A percentile compares a stretch with the other conserved stretches of the same genome.
Conservation (phyloP, 2,329 filamentous ascomycete species). For the Cucurbitaria berberidis region DNA sequence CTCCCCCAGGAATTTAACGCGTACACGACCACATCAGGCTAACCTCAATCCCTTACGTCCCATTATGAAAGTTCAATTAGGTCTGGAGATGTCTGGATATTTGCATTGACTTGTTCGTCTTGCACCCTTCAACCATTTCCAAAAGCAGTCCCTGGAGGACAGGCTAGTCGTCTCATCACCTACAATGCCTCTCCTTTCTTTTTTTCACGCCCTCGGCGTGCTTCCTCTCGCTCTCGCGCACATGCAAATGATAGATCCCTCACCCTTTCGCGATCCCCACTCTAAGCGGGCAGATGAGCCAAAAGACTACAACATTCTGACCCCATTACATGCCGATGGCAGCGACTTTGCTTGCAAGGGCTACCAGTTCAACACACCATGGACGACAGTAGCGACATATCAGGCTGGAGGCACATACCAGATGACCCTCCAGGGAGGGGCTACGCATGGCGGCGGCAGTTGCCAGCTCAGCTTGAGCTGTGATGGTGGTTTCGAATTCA, state of each 20-base stretch:
- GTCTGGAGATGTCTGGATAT: conserved; percentile 5
- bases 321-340: conserved; percentile 66
- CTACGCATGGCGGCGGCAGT: conserved; percentile 70
- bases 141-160: conserved; percentile 6
- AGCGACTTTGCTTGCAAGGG: conserved; percentile 80
- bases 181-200: conserved; percentile 28
- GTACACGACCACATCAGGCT: conserved; percentile 19
- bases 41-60: conserved; percentile 28
- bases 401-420: conserved; percentile 66
- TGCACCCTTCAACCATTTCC: background rate
- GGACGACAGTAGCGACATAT: conserved; percentile 66
- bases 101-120: background rate
- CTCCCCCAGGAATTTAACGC: conserved; percentile 35
- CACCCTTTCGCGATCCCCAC: conserved; percentile 59
- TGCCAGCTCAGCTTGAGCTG: conserved; percentile 79
- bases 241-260: conserved; percentile 64
- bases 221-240: conserved; percentile 47
- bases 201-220: conserved; percentile 32
- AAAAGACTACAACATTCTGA: conserved; percentile 73
- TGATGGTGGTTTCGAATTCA: conserved; percentile 73
- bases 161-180: background rate
- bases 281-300: conserved; percentile 52
- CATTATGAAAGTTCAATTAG: conserved; percentile 11
- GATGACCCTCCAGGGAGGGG: conserved; percentile 67
- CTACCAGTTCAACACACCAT: conserved; percentile 59